A percentile compares a stretch with the other conserved stretches of the same genome.
Evolutionary conservation across 495 filamentous ascomycete genomes (phyloP).

Genomic region (Annulohypoxylon maeteangense): DNA sequence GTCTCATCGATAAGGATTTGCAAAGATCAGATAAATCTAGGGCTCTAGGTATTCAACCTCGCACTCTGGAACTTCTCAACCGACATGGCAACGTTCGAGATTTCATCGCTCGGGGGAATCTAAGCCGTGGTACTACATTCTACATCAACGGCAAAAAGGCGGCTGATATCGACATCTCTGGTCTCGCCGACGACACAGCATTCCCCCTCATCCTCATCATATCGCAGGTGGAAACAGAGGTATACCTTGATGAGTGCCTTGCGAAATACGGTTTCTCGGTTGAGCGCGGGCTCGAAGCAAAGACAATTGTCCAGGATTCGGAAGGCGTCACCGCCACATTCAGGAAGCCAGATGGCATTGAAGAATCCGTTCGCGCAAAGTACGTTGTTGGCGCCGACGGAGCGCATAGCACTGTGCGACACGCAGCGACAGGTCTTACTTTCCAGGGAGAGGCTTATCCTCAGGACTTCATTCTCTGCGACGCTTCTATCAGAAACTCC

Average conservation of each 20-base stretch:
- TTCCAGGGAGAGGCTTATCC: conserved; percentile 57
- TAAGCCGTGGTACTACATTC: conserved; percentile 37
- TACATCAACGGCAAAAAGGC: conserved; percentile 43
- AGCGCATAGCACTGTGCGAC: conserved; percentile 55
- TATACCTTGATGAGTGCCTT: conserved; percentile 52
- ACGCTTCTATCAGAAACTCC: conserved; percentile 42
- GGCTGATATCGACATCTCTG: conserved; percentile 46
- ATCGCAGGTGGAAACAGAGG: conserved; percentile 56
- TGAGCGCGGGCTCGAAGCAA: conserved; percentile 50
- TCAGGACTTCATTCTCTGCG: conserved; percentile 59
- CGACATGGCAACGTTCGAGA: conserved; percentile 44
- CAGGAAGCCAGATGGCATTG: conserved; percentile 29
- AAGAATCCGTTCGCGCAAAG: conserved; percentile 47
- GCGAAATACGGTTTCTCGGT: conserved; percentile 48
- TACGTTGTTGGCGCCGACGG: conserved; percentile 61
- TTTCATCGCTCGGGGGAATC: conserved; percentile 27
- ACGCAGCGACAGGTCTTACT: conserved; percentile 46
- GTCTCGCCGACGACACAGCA: conserved; percentile 48
- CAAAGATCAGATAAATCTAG: conserved; percentile 46
- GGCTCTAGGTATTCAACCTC: conserved; percentile 49
- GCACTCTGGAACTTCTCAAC: conserved; percentile 49
- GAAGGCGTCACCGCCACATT: conserved; percentile 49
- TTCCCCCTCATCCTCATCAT: conserved; percentile 54
- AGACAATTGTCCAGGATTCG: conserved; percentile 48
- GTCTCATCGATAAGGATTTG: conserved; percentile 42